Evolutionary conservation across 1,139 yeast species (phyloP).

Genomic region (Pichia terricola): DNA sequence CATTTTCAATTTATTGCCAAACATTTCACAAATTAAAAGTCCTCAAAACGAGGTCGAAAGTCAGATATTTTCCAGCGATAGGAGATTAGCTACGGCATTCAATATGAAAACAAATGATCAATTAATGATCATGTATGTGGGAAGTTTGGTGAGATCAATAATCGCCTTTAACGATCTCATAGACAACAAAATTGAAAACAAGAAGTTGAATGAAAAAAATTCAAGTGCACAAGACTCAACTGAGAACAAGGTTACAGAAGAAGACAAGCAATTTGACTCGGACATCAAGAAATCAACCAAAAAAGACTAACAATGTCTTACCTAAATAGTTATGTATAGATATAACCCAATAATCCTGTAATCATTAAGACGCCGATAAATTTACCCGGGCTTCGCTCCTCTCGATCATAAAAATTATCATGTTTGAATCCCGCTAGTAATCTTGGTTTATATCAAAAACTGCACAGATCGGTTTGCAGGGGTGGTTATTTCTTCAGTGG

Average conservation of each 20-base stretch:
- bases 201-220: constrained; percentile 38
- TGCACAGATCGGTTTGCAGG: too few relatives aligned
- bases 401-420: too few relatives aligned
- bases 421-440: too few relatives aligned
- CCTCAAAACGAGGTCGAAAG: constrained; percentile 20
- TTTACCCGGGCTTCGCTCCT: too few relatives aligned
- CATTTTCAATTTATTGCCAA: constrained; percentile 87
- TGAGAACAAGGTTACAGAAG: background rate
- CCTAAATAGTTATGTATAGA: too few relatives aligned
- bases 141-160: constrained; percentile 85
- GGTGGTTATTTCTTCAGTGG: too few relatives aligned
- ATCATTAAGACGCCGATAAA: too few relatives aligned
- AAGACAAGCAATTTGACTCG: too few relatives aligned
- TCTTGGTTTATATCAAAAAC: too few relatives aligned
- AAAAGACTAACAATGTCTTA: too few relatives aligned
- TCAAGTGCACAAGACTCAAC: background rate
- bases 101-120: constrained; percentile 93
- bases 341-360: too few relatives aligned
- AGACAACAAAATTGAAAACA: constrained; percentile 87
- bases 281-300: too few relatives aligned
- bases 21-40: constrained; percentile 40
- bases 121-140: constrained; percentile 84
- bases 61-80: constrained; percentile 20
- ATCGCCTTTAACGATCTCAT: constrained; percentile 95
- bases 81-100: constrained; percentile 66